Evolutionary conservation across 306 rosid genomes (phyloP).

Genomic region (Quercus aquifolioides): DNA sequence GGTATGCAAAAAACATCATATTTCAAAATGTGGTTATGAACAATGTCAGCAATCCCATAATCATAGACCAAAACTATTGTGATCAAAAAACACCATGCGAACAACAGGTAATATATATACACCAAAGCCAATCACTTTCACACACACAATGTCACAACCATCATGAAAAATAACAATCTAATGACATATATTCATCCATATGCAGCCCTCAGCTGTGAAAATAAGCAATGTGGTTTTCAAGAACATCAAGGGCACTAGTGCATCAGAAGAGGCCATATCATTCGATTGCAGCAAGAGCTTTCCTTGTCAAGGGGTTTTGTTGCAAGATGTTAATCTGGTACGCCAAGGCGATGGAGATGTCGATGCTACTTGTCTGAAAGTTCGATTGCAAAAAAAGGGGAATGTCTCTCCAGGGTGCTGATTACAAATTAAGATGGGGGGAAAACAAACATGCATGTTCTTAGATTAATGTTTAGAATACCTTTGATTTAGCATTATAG

Average conservation of each 20-base stretch:
- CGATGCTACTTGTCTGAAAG: slow-evolving; percentile 56
- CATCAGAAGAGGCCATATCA: slow-evolving; percentile 57
- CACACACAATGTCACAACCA: neutral
- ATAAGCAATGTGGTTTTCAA: slow-evolving; percentile 49
- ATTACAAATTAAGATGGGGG: neutral
- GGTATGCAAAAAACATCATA: slow-evolving; percentile 57
- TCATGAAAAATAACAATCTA: neutral
- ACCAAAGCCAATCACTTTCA: neutral
- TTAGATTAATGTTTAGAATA: neutral
- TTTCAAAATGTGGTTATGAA: slow-evolving; percentile 53
- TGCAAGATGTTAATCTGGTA: slow-evolving; percentile 44
- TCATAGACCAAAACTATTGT: slow-evolving; percentile 84
- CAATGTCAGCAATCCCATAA: slow-evolving; percentile 77
- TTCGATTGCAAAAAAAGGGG: slow-evolving; percentile 22
- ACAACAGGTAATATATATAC: slow-evolving; percentile 40
- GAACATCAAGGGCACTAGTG: slow-evolving; percentile 79
- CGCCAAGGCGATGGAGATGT: neutral
- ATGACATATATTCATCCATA: neutral
- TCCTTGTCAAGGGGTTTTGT: slow-evolving; percentile 41
- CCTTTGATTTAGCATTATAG: slow-evolving; percentile 1
- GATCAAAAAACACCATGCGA: slow-evolving; percentile 49
- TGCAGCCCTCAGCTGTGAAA: slow-evolving; percentile 58
- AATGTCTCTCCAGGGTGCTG: slow-evolving; percentile 51
- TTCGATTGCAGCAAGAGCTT: slow-evolving; percentile 50
- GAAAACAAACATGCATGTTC: neutral